Base-by-base conservation (phyloP, 2,329 filamentous ascomycete genomes). In the Lasiodiplodia hormozganensis region DNA sequence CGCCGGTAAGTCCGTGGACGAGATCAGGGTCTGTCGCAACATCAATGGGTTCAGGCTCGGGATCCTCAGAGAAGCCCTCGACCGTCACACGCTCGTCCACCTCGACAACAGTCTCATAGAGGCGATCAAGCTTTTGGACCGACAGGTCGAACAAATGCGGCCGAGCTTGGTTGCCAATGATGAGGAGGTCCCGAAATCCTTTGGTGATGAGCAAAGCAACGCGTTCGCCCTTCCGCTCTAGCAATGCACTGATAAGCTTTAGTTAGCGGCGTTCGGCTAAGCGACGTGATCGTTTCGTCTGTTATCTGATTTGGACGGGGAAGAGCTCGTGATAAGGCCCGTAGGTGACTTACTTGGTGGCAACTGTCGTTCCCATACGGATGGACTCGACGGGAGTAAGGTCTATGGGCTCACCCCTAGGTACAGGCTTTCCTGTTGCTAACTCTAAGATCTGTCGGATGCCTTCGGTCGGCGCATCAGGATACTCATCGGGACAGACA, bases 181-280 rank as follows among this genome's bases (percentile, higher is more conserved):
- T 62, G n/a, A 68, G 66, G 4, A 68, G 73, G 71, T 97, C 94
- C 73, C 89, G 90, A 83, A 97, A 97, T 3, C 73, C 73, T 54
- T 71, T 71, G 8, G 72, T 74, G 12, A 75, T 71, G 18, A 74
- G 49, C 10, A 75, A 67, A 5, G 72, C 72, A 25, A 60, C 68
- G 40, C 65, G 65, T 11, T 69, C 69, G 2, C 65, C 68, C n/a
- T 70, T 69, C 14, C 74, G 53, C 56, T 74, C 73, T 2, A 75
- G 40, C 25, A 75, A 58, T 2, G 74, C 74, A 52, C 74, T 75
- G 36, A 4, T 71, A 69, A 1, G 73, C 69, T 14, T 73, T 73
- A 21, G 54, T 47, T 25, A 34, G n/a, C 3, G 14, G 28, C 16
- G 4, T 49, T 34, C 23, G 25, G 28, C 58, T 12, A 62, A 51